Percentiles rank a stretch among this genome's conserved stretches.
phyloP scores from a whole-genome alignment of 75 land plant genomes.

The Selaginella tamariscina region DNA sequence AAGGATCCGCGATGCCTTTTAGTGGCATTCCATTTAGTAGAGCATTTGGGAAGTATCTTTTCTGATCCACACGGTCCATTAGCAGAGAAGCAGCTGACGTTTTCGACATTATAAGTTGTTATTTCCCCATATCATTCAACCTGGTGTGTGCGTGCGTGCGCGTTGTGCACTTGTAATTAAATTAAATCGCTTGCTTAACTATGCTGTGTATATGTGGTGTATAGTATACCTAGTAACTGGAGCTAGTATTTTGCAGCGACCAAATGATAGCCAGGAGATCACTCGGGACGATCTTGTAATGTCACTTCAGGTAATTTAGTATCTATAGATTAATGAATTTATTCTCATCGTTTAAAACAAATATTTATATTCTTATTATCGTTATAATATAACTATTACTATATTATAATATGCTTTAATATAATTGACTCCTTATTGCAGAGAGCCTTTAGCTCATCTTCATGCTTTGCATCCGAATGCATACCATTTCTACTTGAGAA shows the following conservation, averaged over 20 bases:
- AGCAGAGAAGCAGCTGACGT: slow-evolving; percentile 46
- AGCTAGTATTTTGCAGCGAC: slow-evolving; percentile 29
- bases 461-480: not conserved
- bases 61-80: slow-evolving; percentile 56
- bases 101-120: slow-evolving; percentile 68
- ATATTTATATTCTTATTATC: no score
- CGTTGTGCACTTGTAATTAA: not conserved
- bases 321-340: not conserved
- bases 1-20: slow-evolving; percentile 79
- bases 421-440: no score
- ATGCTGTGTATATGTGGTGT: not conserved
- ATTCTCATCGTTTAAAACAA: no score
- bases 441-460: not conserved
- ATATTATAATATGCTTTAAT: not conserved
- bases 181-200: not conserved
- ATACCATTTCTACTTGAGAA: not conserved
- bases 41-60: slow-evolving; percentile 34
- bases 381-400: not conserved
- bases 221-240: not conserved
- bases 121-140: slow-evolving; percentile 82
- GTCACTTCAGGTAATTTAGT: slow-evolving; percentile 48
- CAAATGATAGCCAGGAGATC: slow-evolving; percentile 35
- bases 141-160: no score
- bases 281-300: slow-evolving; percentile 59
- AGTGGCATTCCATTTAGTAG: slow-evolving; percentile 49